A percentile compares a stretch with the other conserved stretches of the same genome.
Evolutionary conservation across 2,329 filamentous ascomycete genomes (phyloP).

Genomic region (Hymenoscyphus fraxineus): DNA sequence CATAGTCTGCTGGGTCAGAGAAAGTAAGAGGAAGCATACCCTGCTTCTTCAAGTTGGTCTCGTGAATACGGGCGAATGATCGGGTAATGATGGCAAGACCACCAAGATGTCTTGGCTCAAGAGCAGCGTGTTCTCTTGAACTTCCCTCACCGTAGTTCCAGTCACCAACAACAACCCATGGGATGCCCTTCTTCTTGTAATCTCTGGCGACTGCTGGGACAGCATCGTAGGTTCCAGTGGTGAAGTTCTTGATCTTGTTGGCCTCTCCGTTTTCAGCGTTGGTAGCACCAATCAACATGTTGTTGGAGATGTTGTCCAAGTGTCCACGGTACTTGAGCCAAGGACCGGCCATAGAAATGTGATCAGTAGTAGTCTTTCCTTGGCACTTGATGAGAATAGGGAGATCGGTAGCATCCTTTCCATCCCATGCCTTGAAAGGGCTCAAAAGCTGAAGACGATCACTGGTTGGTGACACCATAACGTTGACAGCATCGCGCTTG

Average conservation of each 20-base stretch:
- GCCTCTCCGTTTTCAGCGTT: constrained; percentile 95
- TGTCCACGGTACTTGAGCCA: constrained; percentile 99
- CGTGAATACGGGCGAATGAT: constrained; percentile 97
- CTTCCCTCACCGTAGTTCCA: constrained; percentile 99
- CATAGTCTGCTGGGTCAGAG: constrained; percentile 90
- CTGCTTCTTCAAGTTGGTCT: constrained; percentile 99
- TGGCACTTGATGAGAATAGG: constrained; percentile 95
- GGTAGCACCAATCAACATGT: constrained; percentile 97
- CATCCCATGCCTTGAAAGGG: constrained; percentile 85
- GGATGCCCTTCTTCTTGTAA: constrained; percentile 95
- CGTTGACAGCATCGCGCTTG: constrained; percentile 68
- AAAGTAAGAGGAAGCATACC: constrained; percentile 99
- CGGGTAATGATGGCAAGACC: constrained; percentile 95
- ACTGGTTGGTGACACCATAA: constrained; percentile 81
- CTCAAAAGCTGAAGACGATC: constrained; percentile 91
- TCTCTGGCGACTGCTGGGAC: constrained; percentile 93
- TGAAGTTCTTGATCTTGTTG: constrained; percentile 94
- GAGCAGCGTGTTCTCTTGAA: constrained; percentile 96
- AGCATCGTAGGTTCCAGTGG: constrained; percentile 77
- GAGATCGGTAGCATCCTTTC: constrained; percentile 79
- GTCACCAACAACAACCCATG: constrained; percentile 97
- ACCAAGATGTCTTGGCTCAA: constrained; percentile 95
- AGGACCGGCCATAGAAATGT: constrained; percentile 95
- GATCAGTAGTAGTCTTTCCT: constrained; percentile 95
- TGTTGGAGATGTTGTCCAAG: constrained; percentile 99